Evolutionary conservation across 108 stramenopile species (phyloP).

Genomic region (Conticribra weissflogii): DNA sequence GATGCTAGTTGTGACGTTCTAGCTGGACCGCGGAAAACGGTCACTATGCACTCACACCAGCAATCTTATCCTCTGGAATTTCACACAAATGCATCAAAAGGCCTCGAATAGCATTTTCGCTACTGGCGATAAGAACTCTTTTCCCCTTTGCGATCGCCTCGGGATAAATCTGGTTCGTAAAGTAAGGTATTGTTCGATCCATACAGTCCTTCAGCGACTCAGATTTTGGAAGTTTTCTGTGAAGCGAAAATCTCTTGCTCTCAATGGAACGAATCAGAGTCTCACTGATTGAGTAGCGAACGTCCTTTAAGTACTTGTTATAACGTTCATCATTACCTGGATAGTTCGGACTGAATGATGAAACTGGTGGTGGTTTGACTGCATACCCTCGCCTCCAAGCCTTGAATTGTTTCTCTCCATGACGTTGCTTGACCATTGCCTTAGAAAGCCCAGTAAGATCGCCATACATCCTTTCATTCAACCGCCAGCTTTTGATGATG

Average conservation of each 20-base stretch:
- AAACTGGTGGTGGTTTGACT: conserved; percentile 82
- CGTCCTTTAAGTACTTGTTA: conserved; percentile 81
- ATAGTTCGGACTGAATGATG: conserved; percentile 76
- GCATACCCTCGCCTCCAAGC: conserved; percentile 91
- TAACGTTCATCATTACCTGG: conserved; percentile 91
- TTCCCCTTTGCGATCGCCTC: conserved; percentile 91
- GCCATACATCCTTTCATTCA: conserved; percentile 92
- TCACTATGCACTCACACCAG: too few relatives aligned
- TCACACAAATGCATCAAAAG: conserved; percentile 97
- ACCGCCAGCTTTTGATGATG: conserved; percentile 90
- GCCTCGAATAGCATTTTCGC: conserved; percentile 98
- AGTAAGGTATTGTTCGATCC: conserved; percentile 90
- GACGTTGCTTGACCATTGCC: conserved; percentile 89
- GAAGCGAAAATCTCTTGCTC: conserved; percentile 58
- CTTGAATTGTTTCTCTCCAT: conserved; percentile 94
- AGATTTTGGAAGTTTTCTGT: conserved; percentile 85
- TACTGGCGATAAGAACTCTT: conserved; percentile 93
- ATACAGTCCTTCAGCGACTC: conserved; percentile 93
- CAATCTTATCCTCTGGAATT: conserved; percentile 93
- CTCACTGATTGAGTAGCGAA: conserved; percentile 74
- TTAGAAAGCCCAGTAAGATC: conserved; percentile 90
- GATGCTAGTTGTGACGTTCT: too few relatives aligned
- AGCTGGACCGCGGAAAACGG: too few relatives aligned
- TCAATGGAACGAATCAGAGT: conserved; percentile 83
- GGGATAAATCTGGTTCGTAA: conserved; percentile 86